Conservation (phyloP, 495 filamentous ascomycete species). For the Chaetomium tenue region DNA sequence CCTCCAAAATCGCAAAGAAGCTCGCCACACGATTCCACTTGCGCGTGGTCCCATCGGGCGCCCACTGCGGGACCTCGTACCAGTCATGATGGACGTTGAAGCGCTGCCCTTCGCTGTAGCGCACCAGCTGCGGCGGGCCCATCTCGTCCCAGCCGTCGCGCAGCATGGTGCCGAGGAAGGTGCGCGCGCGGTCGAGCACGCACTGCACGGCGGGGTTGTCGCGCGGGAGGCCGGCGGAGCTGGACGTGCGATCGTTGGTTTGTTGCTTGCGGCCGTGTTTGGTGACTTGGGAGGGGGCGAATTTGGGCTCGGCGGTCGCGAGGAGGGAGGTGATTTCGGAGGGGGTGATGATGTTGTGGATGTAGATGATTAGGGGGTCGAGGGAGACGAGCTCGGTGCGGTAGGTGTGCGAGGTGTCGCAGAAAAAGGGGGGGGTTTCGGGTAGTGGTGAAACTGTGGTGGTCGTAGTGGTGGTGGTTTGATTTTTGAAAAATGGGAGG, state of each 20-base stretch:
- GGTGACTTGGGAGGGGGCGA: slow-evolving; percentile 43
- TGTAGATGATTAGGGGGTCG: slow-evolving; percentile 49
- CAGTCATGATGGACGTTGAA: slow-evolving; percentile 53
- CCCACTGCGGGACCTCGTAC: slow-evolving; percentile 37
- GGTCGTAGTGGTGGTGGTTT: not conserved
- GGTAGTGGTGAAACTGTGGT: not conserved
- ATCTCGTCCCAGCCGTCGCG: slow-evolving; percentile 47
- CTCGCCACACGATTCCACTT: slow-evolving; percentile 47
- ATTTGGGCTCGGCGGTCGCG: slow-evolving; percentile 38
- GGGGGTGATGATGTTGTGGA: slow-evolving; percentile 42
- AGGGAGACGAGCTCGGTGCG: slow-evolving; percentile 46
- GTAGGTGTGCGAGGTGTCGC: slow-evolving; percentile 38
- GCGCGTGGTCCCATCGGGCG: slow-evolving; percentile 33
- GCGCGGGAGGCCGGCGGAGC: slow-evolving; percentile 45
- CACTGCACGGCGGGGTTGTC: slow-evolving; percentile 44
- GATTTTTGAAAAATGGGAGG: slow-evolving; percentile 25
- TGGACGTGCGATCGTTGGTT: slow-evolving; percentile 44
- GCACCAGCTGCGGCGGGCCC: slow-evolving; percentile 51
- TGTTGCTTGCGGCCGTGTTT: slow-evolving; percentile 40
- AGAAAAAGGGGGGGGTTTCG: slow-evolving; percentile 25
- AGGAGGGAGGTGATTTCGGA: slow-evolving; percentile 41
- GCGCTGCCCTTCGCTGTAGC: slow-evolving; percentile 44
- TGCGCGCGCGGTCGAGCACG: slow-evolving; percentile 41
- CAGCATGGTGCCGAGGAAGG: slow-evolving; percentile 48
- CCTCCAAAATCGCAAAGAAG: slow-evolving; percentile 50